Evolutionary conservation across 805 yeast genomes (phyloP).

Genomic region (Cyberlindnera mississippiensis): DNA sequence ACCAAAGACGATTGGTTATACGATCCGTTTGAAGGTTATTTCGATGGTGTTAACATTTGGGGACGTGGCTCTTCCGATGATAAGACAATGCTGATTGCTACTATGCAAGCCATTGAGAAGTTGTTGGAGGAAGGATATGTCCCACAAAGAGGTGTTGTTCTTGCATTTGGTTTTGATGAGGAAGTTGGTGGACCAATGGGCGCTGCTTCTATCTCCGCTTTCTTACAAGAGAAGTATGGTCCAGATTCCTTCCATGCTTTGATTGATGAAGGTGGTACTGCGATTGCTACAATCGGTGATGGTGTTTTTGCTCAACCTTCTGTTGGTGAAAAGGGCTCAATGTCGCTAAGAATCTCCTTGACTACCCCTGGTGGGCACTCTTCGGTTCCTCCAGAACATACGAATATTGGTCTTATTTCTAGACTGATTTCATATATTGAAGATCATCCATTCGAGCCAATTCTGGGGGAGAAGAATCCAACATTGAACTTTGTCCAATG

Average conservation of each 20-base stretch:
- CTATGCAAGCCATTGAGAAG: constrained; percentile 56
- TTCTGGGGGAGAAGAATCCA: constrained; percentile 50
- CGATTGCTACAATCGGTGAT: constrained; percentile 29
- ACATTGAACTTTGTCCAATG: constrained; percentile 53
- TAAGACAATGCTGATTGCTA: constrained; percentile 59
- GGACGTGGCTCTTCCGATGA: constrained; percentile 81
- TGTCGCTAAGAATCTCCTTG: constrained; percentile 47
- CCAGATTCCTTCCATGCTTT: constrained; percentile 52
- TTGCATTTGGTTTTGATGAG: constrained; percentile 75
- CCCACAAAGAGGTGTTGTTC: constrained; percentile 54
- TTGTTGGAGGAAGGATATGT: constrained; percentile 42
- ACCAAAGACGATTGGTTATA: constrained; percentile 57
- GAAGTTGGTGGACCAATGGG: constrained; percentile 64
- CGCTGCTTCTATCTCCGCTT: constrained; percentile 44
- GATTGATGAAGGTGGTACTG: constrained; percentile 60
- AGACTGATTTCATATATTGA: constrained; percentile 55
- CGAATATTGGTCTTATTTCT: constrained; percentile 64
- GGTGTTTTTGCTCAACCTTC: constrained; percentile 51
- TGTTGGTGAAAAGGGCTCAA: constrained; percentile 59
- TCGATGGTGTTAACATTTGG: constrained; percentile 58
- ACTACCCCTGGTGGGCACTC: constrained; percentile 72
- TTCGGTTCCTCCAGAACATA: constrained; percentile 67
- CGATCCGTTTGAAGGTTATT: constrained; percentile 61
- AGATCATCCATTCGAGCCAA: constrained; percentile 44
- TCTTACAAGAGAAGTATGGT: constrained; percentile 52